Base-by-base conservation (phyloP, 208 protist genomes). In the Trypanosoma lewisi region DNA sequence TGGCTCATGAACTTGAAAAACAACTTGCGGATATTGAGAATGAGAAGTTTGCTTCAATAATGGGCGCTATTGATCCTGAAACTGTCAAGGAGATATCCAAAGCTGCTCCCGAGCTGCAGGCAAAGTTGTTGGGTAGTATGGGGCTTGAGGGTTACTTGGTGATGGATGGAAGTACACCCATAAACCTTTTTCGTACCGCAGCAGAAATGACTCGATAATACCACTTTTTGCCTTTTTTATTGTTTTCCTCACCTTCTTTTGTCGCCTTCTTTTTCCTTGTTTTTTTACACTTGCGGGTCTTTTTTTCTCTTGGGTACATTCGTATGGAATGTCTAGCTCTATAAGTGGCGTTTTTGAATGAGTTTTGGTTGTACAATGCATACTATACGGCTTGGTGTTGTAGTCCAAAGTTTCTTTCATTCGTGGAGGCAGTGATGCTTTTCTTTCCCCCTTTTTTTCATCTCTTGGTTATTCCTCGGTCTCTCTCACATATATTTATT, bases 101-200 rank as follows among this genome's bases (percentile, higher is more conserved):
- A 61, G 89, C 89, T 4, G 89, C 82, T 0, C 92, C 89, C 0
- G 87, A 92, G 61, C 56, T 95, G 33, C 89, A 96, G 62, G 86
- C 77, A 14, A 78, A 79, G 52, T 72, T 97, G 27, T 75, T 97
- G 19, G n/a, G 65, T 12, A 81, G 63, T 44, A 57, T 97, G 17
- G 89, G 89, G 19, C 60, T 97, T 41, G 62, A 96, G 70, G 87
- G 87, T 23, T 93, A 96, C 62, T 73, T 98, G 9, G 85, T 98
- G 23, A 98, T 94, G 28, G 91, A 97, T 71, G 96, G 96, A 39
- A 87, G 67, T 30, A 87, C 69, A 4, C 94, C 94, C 11, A 85
- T 98, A 58, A 97, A 98, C 59, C 74, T 98, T 6, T 96, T 97
- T 65, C 75, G 82, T 25, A 91, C 91, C 23, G 91, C 96, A 0